Percentiles rank a stretch among this genome's conserved stretches.
Evolutionary conservation across 179 eudicot species (phyloP).

Genomic region (Beta macrorhiza): DNA sequence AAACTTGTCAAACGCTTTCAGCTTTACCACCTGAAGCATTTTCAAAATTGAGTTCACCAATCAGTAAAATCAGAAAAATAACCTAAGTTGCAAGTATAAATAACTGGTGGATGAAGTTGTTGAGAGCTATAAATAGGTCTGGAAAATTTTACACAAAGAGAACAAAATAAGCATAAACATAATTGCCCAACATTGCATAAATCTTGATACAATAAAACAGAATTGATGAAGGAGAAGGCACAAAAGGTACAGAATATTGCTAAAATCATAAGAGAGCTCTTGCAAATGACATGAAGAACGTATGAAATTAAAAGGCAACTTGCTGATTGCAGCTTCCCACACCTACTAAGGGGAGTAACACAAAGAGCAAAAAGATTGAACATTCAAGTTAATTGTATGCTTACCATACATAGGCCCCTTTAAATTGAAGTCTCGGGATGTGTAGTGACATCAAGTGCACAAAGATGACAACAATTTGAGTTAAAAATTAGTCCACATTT

Average conservation of each 20-base stretch:
- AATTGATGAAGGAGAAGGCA: too few species aligned
- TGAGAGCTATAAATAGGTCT: background rate
- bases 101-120: background rate
- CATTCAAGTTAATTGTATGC: too few species aligned
- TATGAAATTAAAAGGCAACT: background rate
- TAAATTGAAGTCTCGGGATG: too few species aligned
- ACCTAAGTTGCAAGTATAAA: background rate
- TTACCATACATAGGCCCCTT: too few species aligned
- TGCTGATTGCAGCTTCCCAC: background rate
- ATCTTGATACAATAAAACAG: background rate
- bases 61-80: background rate
- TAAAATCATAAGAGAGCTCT: background rate
- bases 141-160: background rate
- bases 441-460: too few species aligned
- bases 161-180: background rate
- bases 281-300: background rate
- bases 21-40: slow-evolving; percentile 60
- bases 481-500: too few species aligned
- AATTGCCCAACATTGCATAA: background rate
- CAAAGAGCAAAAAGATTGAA: too few species aligned
- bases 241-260: too few species aligned
- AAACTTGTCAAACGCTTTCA: slow-evolving; percentile 90
- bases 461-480: too few species aligned
- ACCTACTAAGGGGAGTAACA: background rate
- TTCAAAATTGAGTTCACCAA: background rate